Evolutionary conservation across 139 green algal species (phyloP).

Genomic region (Closterium sp.): DNA sequence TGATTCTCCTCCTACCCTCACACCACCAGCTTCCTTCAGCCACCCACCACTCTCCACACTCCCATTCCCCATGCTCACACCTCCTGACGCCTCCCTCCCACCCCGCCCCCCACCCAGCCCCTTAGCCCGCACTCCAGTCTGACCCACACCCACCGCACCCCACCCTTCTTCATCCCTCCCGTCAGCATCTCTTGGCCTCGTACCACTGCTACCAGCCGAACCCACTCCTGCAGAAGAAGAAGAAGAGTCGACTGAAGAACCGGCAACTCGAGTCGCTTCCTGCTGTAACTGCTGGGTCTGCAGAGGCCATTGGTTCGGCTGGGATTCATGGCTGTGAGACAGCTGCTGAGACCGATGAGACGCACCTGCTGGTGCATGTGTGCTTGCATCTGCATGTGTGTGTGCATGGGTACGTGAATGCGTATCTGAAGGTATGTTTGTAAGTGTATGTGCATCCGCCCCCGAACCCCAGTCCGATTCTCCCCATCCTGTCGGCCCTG

Average conservation of each 20-base stretch:
- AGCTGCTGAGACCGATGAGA: not conserved
- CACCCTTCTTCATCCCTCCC: not conserved
- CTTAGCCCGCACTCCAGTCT: not conserved
- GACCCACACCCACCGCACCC: not conserved
- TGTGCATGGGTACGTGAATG: no score
- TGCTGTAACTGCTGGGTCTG: not conserved
- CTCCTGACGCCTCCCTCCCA: not conserved
- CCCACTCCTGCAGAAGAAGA: no score
- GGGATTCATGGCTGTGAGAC: not conserved
- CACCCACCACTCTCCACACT: not conserved
- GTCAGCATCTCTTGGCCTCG: no score
- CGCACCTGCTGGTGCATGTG: no score
- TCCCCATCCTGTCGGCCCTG: not conserved
- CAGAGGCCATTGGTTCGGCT: not conserved
- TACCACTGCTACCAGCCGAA: no score
- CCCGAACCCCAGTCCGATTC: not conserved
- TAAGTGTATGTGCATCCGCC: no score
- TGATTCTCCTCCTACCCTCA: not conserved
- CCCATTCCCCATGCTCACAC: not conserved
- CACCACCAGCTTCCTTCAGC: not conserved
- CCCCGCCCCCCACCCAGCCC: no score
- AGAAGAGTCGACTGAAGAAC: no score
- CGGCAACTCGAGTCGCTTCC: not conserved
- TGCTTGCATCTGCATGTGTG: no score
- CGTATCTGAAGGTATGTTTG: no score